Base-by-base conservation (phyloP, 106 monocot genomes). In the Phalaenopsis aphrodite region DNA sequence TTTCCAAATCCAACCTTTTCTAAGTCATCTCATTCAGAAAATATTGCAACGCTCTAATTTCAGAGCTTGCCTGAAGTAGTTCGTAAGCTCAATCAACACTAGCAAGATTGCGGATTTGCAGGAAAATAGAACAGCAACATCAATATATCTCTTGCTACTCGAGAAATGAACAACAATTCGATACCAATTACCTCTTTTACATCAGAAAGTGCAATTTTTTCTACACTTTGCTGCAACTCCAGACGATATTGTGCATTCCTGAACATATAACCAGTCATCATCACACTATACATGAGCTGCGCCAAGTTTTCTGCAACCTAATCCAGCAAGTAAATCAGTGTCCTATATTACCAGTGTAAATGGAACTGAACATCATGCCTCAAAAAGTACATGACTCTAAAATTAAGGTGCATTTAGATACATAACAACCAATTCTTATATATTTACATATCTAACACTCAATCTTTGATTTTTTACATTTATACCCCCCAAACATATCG, bases 261-360 rank as follows among this genome's bases (percentile, higher is more conserved):
- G 80, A 98, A 98, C 98, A 98, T 98, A 81, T 98, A 98, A 4
- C 98, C 98, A 52, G 98, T 98, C 98, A 98, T 98, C 89, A 98
- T 55, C 82, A 98, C 89, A 83, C 98, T 94, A 83, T 94, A 98
- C 98, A 98, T 94, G 69, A 98, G 90, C 80, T 98, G 98, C 58
- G 98, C 98, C 81, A 98, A 88, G 83, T 98, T 98, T 83, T 98
- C 98, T 67, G 98, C 98, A 82, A 98, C 94, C 98, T 98, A 85
- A 55, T 75, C 42, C 45, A 56, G 24, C 18, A 58, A 72, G 30
- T 24, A 77, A 9, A 9, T 36, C 24, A 76, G 9, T 14, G 52
- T 74, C 42, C 17, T 17, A 74, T 74, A 43, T n/a, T 17, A 81
- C 5, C 3, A 18, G 72, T 37, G 64, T n/a, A 58, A 30, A 81